These are phyloP conservation scores for Scalesia atractyloides DNA, from an alignment of 129 eudicot species.

Conservation along the genomic window DNA sequence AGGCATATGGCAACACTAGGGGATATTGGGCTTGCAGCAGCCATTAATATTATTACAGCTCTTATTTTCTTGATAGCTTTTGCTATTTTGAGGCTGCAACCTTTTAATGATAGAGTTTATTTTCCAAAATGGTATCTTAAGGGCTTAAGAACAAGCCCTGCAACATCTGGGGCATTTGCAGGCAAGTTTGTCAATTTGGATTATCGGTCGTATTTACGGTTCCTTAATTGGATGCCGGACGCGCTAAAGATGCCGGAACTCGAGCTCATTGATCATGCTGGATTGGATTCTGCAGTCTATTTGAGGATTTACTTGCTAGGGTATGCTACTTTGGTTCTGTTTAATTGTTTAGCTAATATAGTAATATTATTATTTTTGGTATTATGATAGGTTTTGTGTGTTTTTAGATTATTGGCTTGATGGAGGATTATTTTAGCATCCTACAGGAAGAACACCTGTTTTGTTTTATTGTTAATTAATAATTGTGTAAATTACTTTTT, in stretches of 20 bases:
- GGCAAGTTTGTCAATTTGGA: constrained; percentile 79
- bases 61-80: constrained; percentile 70
- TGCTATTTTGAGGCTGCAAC: constrained; percentile 78
- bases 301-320: constrained; percentile 89
- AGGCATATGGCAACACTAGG: constrained; percentile 70
- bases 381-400: neutral
- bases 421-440: neutral
- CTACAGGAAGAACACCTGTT: neutral
- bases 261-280: constrained; percentile 91
- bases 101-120: constrained; percentile 78
- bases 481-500: too few species aligned
- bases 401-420: neutral
- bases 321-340: constrained; percentile 38
- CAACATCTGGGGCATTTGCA: constrained; percentile 60
- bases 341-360: neutral
- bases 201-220: constrained; percentile 58
- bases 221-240: constrained; percentile 88
- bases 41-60: constrained; percentile 67
- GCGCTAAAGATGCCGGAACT: constrained; percentile 91
- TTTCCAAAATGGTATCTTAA: constrained; percentile 89
- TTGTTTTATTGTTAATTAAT: neutral
- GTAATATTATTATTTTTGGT: neutral
- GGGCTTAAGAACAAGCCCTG: constrained; percentile 77
- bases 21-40: constrained; percentile 85
- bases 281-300: constrained; percentile 92